Percentiles rank a stretch among this genome's conserved stretches.
Evolutionary conservation across 73 alveolate genomes (phyloP).

Genomic region (Symbiodinium pilosum): DNA sequence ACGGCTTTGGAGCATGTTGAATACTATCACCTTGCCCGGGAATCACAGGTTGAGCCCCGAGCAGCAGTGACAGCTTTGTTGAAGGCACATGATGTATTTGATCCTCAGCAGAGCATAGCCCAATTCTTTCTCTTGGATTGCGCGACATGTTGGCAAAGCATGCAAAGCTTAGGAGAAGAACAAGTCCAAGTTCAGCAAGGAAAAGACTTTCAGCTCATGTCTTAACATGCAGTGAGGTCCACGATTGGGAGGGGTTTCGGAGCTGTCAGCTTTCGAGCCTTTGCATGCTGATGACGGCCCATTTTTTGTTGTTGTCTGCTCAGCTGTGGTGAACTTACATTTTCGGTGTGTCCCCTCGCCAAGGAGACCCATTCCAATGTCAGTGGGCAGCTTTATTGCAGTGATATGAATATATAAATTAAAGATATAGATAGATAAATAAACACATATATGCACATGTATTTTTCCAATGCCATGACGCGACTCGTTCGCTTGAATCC

Average conservation of each 20-base stretch:
- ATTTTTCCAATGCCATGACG: too few relatives aligned
- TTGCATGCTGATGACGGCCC: neutral
- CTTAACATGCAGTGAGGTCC: neutral
- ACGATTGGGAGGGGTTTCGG: too few relatives aligned
- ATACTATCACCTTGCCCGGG: too few relatives aligned
- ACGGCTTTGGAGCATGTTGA: too few relatives aligned
- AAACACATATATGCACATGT: neutral
- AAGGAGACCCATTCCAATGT: constrained; percentile 72
- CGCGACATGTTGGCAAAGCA: neutral
- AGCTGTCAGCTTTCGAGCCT: too few relatives aligned
- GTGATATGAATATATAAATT: too few relatives aligned
- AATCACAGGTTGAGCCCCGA: neutral
- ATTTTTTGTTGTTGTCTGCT: neutral
- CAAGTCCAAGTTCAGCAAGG: constrained; percentile 34
- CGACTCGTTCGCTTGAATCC: too few relatives aligned
- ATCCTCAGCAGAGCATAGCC: neutral
- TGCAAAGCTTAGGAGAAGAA: constrained; percentile 13
- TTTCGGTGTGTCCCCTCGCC: neutral
- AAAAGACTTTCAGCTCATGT: neutral
- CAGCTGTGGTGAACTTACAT: neutral
- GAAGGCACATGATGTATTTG: neutral
- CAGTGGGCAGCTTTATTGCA: constrained; percentile 41
- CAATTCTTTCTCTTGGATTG: neutral
- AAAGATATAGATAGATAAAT: too few relatives aligned
- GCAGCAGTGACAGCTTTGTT: neutral